Evolutionary conservation across 2,329 filamentous ascomycete genomes (phyloP).

Genomic region (Fusarium napiforme): DNA sequence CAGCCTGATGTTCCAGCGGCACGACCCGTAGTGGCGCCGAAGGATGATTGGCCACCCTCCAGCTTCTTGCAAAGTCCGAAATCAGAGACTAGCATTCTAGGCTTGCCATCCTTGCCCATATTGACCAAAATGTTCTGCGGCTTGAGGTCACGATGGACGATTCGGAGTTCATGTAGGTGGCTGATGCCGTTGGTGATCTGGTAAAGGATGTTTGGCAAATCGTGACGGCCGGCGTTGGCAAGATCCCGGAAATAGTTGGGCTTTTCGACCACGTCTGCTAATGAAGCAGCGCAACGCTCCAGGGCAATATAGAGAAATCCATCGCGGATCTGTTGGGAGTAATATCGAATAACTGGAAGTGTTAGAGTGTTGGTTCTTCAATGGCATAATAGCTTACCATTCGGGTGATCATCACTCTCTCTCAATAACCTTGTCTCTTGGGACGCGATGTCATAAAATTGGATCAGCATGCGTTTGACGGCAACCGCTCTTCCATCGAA

Average conservation of each 20-base stretch:
- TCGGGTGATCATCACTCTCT: conserved; percentile 94
- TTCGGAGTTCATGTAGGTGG: conserved; percentile 89
- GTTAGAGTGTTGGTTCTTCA: conserved; percentile 22
- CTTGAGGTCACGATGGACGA: conserved; percentile 97
- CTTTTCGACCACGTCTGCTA: conserved; percentile 90
- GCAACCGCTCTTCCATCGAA: conserved; percentile 94
- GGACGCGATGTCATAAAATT: conserved; percentile 94
- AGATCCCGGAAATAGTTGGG: conserved; percentile 74
- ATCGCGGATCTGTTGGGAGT: conserved; percentile 86
- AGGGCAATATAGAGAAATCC: conserved; percentile 96
- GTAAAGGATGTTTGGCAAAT: conserved; percentile 82
- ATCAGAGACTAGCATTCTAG: conserved; percentile 94
- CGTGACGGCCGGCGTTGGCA: conserved; percentile 76
- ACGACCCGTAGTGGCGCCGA: conserved; percentile 92
- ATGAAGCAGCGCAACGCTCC: conserved; percentile 91
- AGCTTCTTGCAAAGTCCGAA: conserved; percentile 98
- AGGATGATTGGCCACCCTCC: conserved; percentile 92
- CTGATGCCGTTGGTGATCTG: conserved; percentile 91
- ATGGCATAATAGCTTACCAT: conserved; percentile 61
- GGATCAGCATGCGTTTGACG: conserved; percentile 95
- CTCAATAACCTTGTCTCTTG: conserved; percentile 91
- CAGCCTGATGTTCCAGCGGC: conserved; percentile 94
- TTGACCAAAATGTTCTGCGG: conserved; percentile 96
- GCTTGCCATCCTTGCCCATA: conserved; percentile 73
- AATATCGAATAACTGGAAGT: conserved; percentile 87